A percentile compares a stretch with the other conserved stretches of the same genome.
These are phyloP conservation scores for Plasmodium knowlesi DNA, from an alignment of 169 alveolate genomes.

Conservation along the genomic window DNA sequence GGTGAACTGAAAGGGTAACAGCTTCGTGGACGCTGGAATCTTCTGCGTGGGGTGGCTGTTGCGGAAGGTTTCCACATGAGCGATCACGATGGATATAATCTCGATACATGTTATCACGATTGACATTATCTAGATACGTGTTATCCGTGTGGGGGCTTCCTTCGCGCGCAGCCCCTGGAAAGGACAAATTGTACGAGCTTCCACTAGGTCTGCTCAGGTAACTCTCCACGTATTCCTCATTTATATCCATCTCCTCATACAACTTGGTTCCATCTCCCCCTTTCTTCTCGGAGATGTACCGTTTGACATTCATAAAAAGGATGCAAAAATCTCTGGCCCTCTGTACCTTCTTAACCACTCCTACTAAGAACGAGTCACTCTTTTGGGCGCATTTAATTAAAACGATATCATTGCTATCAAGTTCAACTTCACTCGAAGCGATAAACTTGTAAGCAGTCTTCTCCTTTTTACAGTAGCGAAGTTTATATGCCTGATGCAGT, in stretches of 20 bases:
- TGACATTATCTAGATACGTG: background rate
- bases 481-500: conserved; percentile 31
- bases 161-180: background rate
- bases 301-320: conserved; percentile 40
- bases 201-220: background rate
- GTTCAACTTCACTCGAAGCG: background rate
- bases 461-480: conserved; percentile 31
- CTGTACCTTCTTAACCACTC: conserved; percentile 21
- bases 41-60: background rate
- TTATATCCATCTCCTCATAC: conserved; percentile 44
- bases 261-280: background rate
- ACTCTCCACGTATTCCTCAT: conserved; percentile 48
- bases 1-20: conserved; percentile 22
- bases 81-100: background rate
- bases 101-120: background rate
- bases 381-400: conserved; percentile 12
- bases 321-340: conserved; percentile 18
- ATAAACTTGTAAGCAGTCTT: conserved; percentile 19
- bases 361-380: conserved; percentile 8
- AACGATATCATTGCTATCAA: conserved; percentile 20
- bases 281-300: background rate
- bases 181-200: background rate
- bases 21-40: conserved; percentile 23
- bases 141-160: background rate
- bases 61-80: background rate